Evolutionary conservation across 2,329 filamentous ascomycete species (phyloP), one percentile per base, ranked within the genome.

Genomic region (Paecilomyces sp.): DNA sequence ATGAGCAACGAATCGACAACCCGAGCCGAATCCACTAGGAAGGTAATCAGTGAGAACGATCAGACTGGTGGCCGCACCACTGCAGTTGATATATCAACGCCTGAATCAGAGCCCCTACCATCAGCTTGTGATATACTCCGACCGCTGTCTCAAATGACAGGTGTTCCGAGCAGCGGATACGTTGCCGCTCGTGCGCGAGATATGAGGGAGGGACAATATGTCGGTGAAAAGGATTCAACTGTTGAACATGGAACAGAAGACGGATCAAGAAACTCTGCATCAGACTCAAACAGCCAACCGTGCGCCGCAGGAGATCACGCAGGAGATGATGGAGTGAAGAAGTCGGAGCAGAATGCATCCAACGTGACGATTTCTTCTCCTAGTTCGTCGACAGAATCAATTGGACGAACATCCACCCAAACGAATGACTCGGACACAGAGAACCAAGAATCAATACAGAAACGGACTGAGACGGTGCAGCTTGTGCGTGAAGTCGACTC

Each of bases 381-480:
- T 7, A 18, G 30, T 11, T n/a, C 28, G 36, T 57, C 22, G 36
- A 22, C 33, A 13, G 25, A 41, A 24, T 25, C 57, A 31, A 22
- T 24, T 11, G 12, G 36, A 24, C 47, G 15, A 11, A 13, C 11
- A 30, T 53, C 51, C 22, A 9, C 22, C 8, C 22, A 53, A 13
- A 53, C 51, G 24, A 25, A 30, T 30, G 18, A 8, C 22, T 12
- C 25, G 12, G 51, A 53, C 7, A 30, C 11, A 30, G n/a, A 30
- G 11, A 12, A 55, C 22, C 52, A 56, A 9, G 22, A 36, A 22
- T 41, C 65, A 6, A 61, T 73, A 22, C 67, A 69, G 57, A 71
- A 68, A 59, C 68, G 67, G 51, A 71, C 61, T 13, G 67, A 75
- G 58, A 65, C 67, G 3, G 64, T 70, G n/a, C 69, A 74, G 56